Evolutionary conservation across 176 grass and related monocot species (phyloP), one percentile per base, ranked within the genome.

Genomic region (Elymus sibiricus): DNA sequence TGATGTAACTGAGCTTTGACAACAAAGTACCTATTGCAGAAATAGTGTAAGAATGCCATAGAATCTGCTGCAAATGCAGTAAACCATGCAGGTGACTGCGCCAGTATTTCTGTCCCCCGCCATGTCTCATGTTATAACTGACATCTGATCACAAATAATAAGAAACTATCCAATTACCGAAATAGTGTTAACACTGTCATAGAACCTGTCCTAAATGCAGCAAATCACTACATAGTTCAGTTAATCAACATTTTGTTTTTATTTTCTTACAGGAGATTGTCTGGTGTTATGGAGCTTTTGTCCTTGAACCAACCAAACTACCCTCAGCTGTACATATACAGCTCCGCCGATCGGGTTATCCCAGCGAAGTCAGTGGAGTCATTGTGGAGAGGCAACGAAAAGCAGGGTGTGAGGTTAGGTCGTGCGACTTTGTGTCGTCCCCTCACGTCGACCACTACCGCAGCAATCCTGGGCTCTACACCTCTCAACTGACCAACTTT

Each of bases 361-460:
- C 95, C 95, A 3, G 89, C 88, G 14, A 92, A 88, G 65, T 98
- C 93, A 2, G 89, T 95, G 49, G 88, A 95, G 77, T 89, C 88
- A 1, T 98, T 98, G 46, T 94, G 16, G 91, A 93, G 71, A 83
- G 73, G 44, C 95, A 93, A 83, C 88, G 85, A 38, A 95, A 78
- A 78, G 86, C 89, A 0, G 93, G 89, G 55, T 87, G 53, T 4
- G 72, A 85, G 78, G 95, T 98, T 17, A 92, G 91, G 81, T 88
- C 95, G 1, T 98, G 95, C 31, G 32, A 98, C 85, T 98, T 98
- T 9, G 83, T 93, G 78, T 92, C 95, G 0, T 98, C 95, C 8
- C 95, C 95, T 64, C 95, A 98, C 19, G 95, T 95, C 1, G 89
- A 98, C 82, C 93, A 98, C 40, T 98, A 92, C 77, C 81, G 95